Evolutionary conservation across 2,329 filamentous ascomycete species (phyloP), one percentile per base, ranked within the genome.

Genomic region (Helicocarpus griseus): DNA sequence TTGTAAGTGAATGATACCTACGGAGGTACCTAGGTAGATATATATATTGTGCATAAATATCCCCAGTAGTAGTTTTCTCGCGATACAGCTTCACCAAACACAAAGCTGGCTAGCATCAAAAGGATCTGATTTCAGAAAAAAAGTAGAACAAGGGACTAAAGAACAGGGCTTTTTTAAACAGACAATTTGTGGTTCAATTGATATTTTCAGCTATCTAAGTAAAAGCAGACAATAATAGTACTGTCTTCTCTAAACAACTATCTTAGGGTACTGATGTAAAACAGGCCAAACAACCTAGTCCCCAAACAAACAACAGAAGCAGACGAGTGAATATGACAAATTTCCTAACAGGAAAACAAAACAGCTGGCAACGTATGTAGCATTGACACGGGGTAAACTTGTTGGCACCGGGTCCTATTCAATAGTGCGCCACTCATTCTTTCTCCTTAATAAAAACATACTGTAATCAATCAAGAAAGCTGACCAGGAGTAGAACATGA

Each of bases 101-200:
- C n/a, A n/a, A n/a, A n/a, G n/a, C n/a, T n/a, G n/a, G n/a, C n/a
- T n/a, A n/a, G n/a, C n/a, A n/a, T n/a, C n/a, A n/a, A n/a, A n/a
- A n/a, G n/a, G n/a, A n/a, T n/a, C n/a, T n/a, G n/a, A n/a, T n/a
- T n/a, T n/a, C n/a, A n/a, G n/a, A n/a, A n/a, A n/a, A n/a, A n/a
- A n/a, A n/a, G n/a, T n/a, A n/a, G n/a, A n/a, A n/a, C n/a, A n/a
- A n/a, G n/a, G n/a, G n/a, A n/a, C n/a, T n/a, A n/a, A n/a, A n/a
- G n/a, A n/a, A n/a, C n/a, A n/a, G n/a, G n/a, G n/a, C 24, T n/a
- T 41, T 19, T 14, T 29, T 5, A 33, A 24, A 41, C 35, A 40
- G 51, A 40, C 29, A 49, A n/a, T 26, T n/a, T n/a, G 26, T 19
- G 21, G 29, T 44, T 44, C 41, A 44, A 44, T 44, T 44, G 41